Evolutionary conservation across 352 stramenopile species (phyloP).

Genomic region (Plasmopara halstedii): DNA sequence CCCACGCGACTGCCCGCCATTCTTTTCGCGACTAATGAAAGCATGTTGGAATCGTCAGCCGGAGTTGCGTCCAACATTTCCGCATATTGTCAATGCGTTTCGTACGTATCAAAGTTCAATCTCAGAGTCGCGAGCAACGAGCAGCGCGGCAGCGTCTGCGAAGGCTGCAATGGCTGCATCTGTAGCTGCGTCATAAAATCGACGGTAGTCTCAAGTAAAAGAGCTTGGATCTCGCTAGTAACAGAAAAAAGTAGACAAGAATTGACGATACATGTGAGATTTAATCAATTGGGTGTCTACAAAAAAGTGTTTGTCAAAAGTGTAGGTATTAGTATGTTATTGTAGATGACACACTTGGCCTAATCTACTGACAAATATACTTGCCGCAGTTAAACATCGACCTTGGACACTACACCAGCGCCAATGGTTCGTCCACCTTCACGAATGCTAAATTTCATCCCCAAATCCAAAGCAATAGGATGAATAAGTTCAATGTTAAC

Average conservation of each 20-base stretch:
- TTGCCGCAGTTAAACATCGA: slow-evolving; percentile 84
- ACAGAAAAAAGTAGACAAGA: slow-evolving; percentile 16
- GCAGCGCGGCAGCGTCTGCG: slow-evolving; percentile 24
- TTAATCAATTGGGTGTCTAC: too few species aligned
- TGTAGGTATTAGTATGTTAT: slow-evolving; percentile 19
- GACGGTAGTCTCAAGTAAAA: slow-evolving; percentile 7
- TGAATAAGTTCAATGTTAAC: slow-evolving; percentile 90
- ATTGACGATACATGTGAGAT: slow-evolving; percentile 21
- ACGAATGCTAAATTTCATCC: slow-evolving; percentile 94
- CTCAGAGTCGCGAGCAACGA: slow-evolving; percentile 36
- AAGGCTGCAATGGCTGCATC: slow-evolving; percentile 39
- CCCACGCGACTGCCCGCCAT: slow-evolving; percentile 50
- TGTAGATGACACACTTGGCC: slow-evolving; percentile 10
- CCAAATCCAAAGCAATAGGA: slow-evolving; percentile 87
- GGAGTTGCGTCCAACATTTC: slow-evolving; percentile 56
- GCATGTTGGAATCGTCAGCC: slow-evolving; percentile 66
- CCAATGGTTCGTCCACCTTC: slow-evolving; percentile 95
- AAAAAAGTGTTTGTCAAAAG: slow-evolving; percentile 7
- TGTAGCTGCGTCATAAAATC: slow-evolving; percentile 27
- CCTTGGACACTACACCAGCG: slow-evolving; percentile 91
- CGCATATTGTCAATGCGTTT: slow-evolving; percentile 63
- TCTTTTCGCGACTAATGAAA: slow-evolving; percentile 68
- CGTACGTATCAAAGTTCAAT: slow-evolving; percentile 46
- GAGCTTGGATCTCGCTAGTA: not conserved
- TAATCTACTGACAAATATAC: not conserved